These are phyloP conservation scores for Malus sylvestris DNA, from an alignment of 306 rosid species.

Conservation along the genomic window DNA sequence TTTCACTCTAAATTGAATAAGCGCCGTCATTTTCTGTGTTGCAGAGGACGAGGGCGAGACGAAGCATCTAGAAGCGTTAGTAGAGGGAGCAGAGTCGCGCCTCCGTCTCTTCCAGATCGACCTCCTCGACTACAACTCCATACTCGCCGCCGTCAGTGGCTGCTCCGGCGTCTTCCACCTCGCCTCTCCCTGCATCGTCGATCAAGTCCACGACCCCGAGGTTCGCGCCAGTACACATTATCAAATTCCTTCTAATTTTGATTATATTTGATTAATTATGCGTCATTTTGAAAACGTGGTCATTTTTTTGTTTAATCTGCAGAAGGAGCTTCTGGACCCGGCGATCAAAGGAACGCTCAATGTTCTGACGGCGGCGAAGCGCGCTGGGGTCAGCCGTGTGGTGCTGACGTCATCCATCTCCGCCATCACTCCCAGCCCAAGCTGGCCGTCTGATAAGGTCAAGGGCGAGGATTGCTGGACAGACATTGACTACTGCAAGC, in stretches of 20 bases:
- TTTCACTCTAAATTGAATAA: not conserved
- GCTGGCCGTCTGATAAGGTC: conserved; percentile 54
- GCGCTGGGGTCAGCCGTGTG: conserved; percentile 69
- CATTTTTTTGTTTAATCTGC: not conserved
- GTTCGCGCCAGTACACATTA: conserved; percentile 1
- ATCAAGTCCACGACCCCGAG: conserved; percentile 61
- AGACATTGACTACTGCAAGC: conserved; percentile 70
- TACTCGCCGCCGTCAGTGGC: conserved; percentile 51
- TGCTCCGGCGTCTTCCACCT: conserved; percentile 48
- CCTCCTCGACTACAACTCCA: conserved; percentile 56
- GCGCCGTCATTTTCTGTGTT: not conserved
- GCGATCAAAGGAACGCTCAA: conserved; percentile 80
- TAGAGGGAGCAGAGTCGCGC: conserved; percentile 29
- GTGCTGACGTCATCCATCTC: conserved; percentile 77
- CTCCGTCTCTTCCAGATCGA: conserved; percentile 68
- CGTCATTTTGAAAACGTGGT: not conserved
- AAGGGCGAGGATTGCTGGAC: conserved; percentile 74
- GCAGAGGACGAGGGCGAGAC: conserved; percentile 69
- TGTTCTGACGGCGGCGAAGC: conserved; percentile 69
- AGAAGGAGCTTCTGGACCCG: conserved; percentile 64
- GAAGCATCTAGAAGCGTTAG: conserved; percentile 52
- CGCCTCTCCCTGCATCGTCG: conserved; percentile 75
- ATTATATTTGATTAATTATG: not conserved
- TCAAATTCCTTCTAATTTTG: not conserved
- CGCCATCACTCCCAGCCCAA: conserved; percentile 61